Base-by-base conservation (phyloP, 139 green algal species). In the Deuterostichococcus epilithicus region DNA sequence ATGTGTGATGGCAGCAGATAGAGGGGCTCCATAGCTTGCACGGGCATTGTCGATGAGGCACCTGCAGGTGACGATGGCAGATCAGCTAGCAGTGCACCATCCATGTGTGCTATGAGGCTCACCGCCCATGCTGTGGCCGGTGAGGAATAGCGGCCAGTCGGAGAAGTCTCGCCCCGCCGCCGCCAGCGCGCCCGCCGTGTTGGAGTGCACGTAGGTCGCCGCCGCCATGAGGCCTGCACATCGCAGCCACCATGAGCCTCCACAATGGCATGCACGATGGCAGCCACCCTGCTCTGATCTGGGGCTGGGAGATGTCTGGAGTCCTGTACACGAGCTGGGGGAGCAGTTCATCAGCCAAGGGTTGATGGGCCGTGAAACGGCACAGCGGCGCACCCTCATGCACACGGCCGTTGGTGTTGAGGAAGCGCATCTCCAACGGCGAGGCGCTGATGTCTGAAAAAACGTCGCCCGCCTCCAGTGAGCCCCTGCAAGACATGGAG, bases 121-220 rank as follows among this genome's bases (percentile, higher is more conserved):
- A 76, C 86, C 86, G 37, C 86, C 86, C 44, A 89, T 81, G 66
- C 72, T 83, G 73, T 90, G 86, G 15, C 86, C 86, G 3, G 77
- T 85, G 18, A 90, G 22, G 3, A 89, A 66, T 5, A 90, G 45
- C 10, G 86, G 86, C 86, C 84, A 89, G 45, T 84, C 86, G 37
- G 84, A 84, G 72, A 75, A 82, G 33, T 69, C 38, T 5, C 73
- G 28, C 0, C 68, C 84, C 30, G 80, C 77, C 34, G 70, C 73
- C 70, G 81, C 20, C n/a, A 90, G 76, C 35, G 84, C 84, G 63
- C 38, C 78, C 42, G 70, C 70, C 2, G 82, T 88, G 72, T 78
- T 86, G 80, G 82, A 89, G 65, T 90, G 86, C 23, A 90, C 74
- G 38, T 80, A 90, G 47, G 86, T 88, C 0, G 86, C 86, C 0